Percentiles rank a stretch among this genome's conserved stretches.
phyloP scores from a whole-genome alignment of 78 protist genomes.

The Capsaspora owczarzaki region DNA sequence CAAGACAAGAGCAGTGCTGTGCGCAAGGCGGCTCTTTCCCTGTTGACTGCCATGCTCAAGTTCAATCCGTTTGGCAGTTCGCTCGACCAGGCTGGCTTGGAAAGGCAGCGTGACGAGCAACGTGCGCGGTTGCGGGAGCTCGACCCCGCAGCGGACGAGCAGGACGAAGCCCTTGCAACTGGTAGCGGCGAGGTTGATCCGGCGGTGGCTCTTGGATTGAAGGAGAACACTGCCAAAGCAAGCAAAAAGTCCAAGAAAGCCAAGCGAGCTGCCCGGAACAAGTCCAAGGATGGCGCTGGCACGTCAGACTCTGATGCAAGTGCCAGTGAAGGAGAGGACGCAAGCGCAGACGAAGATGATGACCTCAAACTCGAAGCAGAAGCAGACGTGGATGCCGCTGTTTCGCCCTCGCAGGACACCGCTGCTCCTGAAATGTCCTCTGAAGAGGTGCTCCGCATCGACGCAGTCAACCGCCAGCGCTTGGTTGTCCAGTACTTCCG shows the following conservation, averaged over 20 bases:
- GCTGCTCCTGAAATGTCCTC: not conserved
- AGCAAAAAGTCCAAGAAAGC: not conserved
- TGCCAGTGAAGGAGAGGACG: too few relatives aligned
- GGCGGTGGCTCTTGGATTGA: too few relatives aligned
- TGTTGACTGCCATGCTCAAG: constrained; percentile 1
- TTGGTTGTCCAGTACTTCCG: not conserved
- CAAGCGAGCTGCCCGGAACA: too few relatives aligned
- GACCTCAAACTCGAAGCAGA: too few relatives aligned
- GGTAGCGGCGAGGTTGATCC: not conserved
- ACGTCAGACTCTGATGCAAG: too few relatives aligned
- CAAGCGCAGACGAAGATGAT: too few relatives aligned
- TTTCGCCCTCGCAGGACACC: not conserved
- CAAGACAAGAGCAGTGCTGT: constrained; percentile 21
- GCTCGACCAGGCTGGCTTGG: not conserved
- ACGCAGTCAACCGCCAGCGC: not conserved
- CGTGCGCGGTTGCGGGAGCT: not conserved
- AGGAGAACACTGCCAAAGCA: not conserved
- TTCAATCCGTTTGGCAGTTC: constrained; percentile 13
- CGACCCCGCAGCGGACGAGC: not conserved
- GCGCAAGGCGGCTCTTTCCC: constrained; percentile 28
- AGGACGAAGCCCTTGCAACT: not conserved
- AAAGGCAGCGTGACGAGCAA: not conserved
- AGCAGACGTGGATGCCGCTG: not conserved
- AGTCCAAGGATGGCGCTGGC: too few relatives aligned
- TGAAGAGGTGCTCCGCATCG: not conserved